Percentiles rank a stretch among this genome's conserved stretches.
Conservation (phyloP, 225 moss, liverwort and hornwort species). For the Marchantia polymorpha region DNA sequence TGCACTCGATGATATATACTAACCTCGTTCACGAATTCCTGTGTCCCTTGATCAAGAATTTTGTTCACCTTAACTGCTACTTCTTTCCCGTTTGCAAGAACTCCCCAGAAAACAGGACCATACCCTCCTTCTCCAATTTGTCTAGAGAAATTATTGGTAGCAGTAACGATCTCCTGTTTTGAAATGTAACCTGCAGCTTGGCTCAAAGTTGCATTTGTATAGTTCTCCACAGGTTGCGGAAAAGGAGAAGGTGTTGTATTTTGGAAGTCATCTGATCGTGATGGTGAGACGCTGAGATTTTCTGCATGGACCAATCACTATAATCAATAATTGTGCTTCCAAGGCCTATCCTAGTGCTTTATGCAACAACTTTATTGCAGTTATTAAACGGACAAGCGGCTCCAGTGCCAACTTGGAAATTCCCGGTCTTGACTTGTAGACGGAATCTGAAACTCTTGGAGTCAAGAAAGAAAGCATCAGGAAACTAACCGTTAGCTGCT, state of each 20-base stretch:
- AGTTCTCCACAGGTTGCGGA: not conserved
- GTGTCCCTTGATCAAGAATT: conserved; percentile 16
- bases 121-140: conserved; percentile 27
- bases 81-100: conserved; percentile 16
- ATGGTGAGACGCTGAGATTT: not conserved
- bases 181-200: conserved; percentile 16
- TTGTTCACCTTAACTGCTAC: conserved; percentile 27
- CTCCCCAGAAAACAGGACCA: conserved; percentile 20
- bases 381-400: no score
- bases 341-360: not conserved
- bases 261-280: not conserved
- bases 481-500: not conserved
- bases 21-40: conserved; percentile 27
- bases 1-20: not conserved
- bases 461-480: not conserved
- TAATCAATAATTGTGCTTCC: not conserved
- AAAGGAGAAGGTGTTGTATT: not conserved
- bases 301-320: not conserved
- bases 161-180: not conserved
- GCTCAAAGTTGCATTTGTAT: not conserved
- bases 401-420: no score
- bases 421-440: no score
- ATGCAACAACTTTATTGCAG: not conserved
- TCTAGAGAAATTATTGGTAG: conserved; percentile 1
- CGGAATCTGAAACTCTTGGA: no score